Evolutionary conservation across 176 grass and related monocot species (phyloP), one percentile per base, ranked within the genome.

Genomic region (Cenchrus purpureus): DNA sequence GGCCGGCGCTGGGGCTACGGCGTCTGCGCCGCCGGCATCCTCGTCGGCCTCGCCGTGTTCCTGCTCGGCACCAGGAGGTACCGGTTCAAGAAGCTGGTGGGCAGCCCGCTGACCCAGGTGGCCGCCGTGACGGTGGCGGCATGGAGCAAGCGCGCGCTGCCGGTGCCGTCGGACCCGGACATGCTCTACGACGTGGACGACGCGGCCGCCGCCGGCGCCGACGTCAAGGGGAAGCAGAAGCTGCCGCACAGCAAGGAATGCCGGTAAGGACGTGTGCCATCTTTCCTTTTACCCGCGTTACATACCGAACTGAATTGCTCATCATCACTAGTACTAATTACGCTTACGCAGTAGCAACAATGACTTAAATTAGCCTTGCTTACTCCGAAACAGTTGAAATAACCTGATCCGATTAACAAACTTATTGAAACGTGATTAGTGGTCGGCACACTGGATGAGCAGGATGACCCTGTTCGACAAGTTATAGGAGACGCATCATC

Each of bases 1-100:
- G 92, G 95, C 2, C 82, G 95, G 7, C 84, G 87, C 1, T 94
- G 75, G 46, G 92, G 92, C 1, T 97, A 97, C 58, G 95, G 95
- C 37, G 1, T 94, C 52, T 92, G 90, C 70, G 92, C 86, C 89
- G 45, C 52, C 8, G 88, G 84, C 40, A 94, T 97, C 82, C 77
- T 89, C 43, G 43, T 32, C 12, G 95, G 92, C 1, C 82, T 94
- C n/a, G 31, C 63, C 53, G 82, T 97, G 10, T 94, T 92, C 87
- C 63, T 97, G 12, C 53, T 81, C 0, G 90, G 95, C 31, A 94
- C 95, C 11, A 74, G 31, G 5, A 81, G 28, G 78, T 97, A 97
- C 73, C 81, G 95, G 13, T 94, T 97, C 83, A 97, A 92, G 90
- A 97, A 94, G 82, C 89, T 97, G 8, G 92, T 89, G 5, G 95